phyloP scores from a whole-genome alignment of 345 rosid species.

The Nephelium lappaceum region DNA sequence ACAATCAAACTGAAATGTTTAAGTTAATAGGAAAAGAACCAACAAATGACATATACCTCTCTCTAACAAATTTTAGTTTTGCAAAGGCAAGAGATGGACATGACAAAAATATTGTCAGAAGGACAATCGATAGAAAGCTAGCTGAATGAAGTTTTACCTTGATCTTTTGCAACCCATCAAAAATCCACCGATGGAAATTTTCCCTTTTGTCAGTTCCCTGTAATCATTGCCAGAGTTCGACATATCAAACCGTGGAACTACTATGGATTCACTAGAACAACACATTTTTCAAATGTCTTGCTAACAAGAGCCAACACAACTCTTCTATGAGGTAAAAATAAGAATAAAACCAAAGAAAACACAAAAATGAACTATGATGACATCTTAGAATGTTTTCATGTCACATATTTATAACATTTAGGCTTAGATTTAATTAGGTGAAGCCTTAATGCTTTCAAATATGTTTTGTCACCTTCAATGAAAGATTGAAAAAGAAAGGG shows the following conservation, averaged over 20 bases:
- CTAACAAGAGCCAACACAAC: too few species aligned
- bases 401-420: slow-evolving; percentile 9
- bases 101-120: neutral
- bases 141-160: slow-evolving; percentile 18
- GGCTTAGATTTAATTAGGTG: slow-evolving; percentile 26
- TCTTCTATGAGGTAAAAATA: neutral
- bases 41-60: too few species aligned
- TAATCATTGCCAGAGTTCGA: neutral
- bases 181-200: neutral
- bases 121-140: slow-evolving; percentile 1
- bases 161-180: slow-evolving; percentile 15
- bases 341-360: neutral
- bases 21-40: too few species aligned
- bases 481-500: too few species aligned
- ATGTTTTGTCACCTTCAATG: slow-evolving; percentile 13
- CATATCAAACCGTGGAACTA: neutral
- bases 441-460: slow-evolving; percentile 18
- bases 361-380: neutral
- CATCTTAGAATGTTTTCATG: neutral
- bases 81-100: neutral
- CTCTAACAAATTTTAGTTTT: neutral
- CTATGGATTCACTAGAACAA: slow-evolving; percentile 9
- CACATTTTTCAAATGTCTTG: neutral
- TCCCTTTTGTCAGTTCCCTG: neutral
- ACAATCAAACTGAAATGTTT: too few species aligned